These are phyloP conservation scores for Phellopilus nigrolimitatus DNA, from an alignment of 1,284 basidiomycete genomes.

Conservation along the genomic window DNA sequence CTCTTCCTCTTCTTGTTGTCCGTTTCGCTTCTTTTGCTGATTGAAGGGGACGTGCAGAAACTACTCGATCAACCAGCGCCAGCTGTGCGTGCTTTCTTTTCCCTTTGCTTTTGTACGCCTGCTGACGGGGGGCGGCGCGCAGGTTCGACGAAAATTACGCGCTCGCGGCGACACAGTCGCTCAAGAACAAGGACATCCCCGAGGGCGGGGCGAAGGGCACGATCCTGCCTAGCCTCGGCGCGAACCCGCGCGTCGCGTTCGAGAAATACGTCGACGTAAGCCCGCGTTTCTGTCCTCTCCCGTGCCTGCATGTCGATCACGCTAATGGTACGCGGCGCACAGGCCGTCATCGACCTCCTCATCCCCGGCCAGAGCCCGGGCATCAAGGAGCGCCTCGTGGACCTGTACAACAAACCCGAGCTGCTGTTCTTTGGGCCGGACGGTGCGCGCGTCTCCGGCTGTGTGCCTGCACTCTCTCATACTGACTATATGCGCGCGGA, in stretches of 20 bases:
- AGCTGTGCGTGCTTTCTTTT: conserved; percentile 43
- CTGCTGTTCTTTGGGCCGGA: conserved; percentile 98
- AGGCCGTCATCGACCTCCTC: conserved; percentile 85
- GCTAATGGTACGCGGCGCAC: too few species aligned
- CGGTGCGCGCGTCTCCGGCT: conserved; percentile 44
- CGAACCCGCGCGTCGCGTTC: conserved; percentile 83
- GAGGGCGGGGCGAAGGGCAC: conserved; percentile 97
- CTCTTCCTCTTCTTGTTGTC: neutral
- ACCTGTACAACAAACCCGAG: conserved; percentile 88
- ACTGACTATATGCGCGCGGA: neutral
- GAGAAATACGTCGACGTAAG: conserved; percentile 95
- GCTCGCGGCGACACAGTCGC: conserved; percentile 93
- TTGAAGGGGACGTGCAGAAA: conserved; percentile 38
- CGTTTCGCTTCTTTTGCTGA: conserved; percentile 4
- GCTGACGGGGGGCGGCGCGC: conserved; percentile 26
- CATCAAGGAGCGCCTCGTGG: conserved; percentile 93
- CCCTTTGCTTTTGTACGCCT: neutral
- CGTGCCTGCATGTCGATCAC: conserved; percentile 15
- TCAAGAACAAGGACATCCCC: conserved; percentile 99
- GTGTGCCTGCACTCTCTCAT: neutral
- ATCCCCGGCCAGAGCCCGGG: conserved; percentile 91
- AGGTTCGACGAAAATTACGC: conserved; percentile 96
- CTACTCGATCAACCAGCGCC: conserved; percentile 95
- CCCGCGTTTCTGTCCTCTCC: conserved; percentile 20
- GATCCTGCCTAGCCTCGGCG: conserved; percentile 84